Conservation (phyloP, 768 basidiomycete genomes). For the Psilocybe tampanensis region DNA sequence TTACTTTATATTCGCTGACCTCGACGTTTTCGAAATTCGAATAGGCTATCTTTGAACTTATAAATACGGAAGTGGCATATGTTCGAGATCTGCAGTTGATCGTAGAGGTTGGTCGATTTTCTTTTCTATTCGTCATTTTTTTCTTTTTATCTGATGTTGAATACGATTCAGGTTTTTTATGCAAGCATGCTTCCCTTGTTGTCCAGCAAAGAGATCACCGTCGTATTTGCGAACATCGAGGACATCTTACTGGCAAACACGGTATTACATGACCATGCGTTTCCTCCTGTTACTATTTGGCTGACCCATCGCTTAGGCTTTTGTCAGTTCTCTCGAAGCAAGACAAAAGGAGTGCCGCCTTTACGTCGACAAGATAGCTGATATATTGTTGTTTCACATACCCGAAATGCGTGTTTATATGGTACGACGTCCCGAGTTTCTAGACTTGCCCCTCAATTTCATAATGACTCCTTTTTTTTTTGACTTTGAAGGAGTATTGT, state of each 20-base stretch:
- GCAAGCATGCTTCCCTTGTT: slow-evolving; percentile 72
- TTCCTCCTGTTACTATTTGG: not conserved
- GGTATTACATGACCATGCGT: slow-evolving; percentile 21
- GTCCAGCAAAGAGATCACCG: slow-evolving; percentile 74
- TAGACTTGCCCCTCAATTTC: slow-evolving; percentile 21
- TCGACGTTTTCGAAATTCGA: not conserved
- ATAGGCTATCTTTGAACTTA: slow-evolving; percentile 92
- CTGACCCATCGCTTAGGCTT: slow-evolving; percentile 47
- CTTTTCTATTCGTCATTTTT: not conserved
- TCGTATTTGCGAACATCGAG: slow-evolving; percentile 92
- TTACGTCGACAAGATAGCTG: slow-evolving; percentile 88
- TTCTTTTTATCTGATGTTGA: not conserved
- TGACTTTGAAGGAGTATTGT: slow-evolving; percentile 71
- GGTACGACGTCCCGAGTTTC: too few relatives aligned
- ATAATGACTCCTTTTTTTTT: not conserved
- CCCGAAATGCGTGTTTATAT: slow-evolving; percentile 80
- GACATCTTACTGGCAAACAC: slow-evolving; percentile 91
- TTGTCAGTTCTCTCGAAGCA: slow-evolving; percentile 87
- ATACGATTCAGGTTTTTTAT: slow-evolving; percentile 72
- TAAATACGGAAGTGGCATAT: slow-evolving; percentile 87
- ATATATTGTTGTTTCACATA: slow-evolving; percentile 77
- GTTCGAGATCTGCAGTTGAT: slow-evolving; percentile 91
- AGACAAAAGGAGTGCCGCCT: slow-evolving; percentile 90
- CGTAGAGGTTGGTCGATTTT: slow-evolving; percentile 63
- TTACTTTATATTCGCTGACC: not conserved